Percentiles rank a stretch among this genome's conserved stretches.
Conservation (phyloP, 2,329 filamentous ascomycete species). For the Fusarium stilboides region DNA sequence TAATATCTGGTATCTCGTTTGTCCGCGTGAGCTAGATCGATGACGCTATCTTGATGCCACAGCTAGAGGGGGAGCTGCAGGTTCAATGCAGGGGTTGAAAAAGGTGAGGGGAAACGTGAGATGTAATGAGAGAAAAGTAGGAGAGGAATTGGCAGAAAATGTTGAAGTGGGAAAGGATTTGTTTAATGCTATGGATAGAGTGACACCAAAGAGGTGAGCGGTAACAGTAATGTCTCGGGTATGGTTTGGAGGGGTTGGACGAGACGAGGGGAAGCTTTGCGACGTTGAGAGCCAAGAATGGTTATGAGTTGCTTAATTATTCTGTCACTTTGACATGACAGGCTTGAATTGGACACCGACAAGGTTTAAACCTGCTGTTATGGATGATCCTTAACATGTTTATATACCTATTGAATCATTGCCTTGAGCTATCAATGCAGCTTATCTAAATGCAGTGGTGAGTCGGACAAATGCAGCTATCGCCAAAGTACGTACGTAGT, state of each 20-base stretch:
- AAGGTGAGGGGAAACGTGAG: conserved; percentile 14
- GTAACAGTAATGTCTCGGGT: conserved; percentile 34
- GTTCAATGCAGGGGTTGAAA: conserved; percentile 30
- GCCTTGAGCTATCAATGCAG: background rate
- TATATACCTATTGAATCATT: background rate
- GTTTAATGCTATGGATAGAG: conserved; percentile 19
- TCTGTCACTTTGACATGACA: background rate
- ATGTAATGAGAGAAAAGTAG: background rate
- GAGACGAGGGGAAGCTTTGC: conserved; percentile 10
- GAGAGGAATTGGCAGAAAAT: background rate
- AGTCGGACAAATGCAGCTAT: background rate
- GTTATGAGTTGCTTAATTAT: conserved; percentile 10
- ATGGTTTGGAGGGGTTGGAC: conserved; percentile 28
- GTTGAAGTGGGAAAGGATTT: conserved; percentile 1
- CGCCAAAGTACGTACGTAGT: background rate
- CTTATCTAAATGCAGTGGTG: background rate
- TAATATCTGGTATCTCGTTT: conserved; percentile 22
- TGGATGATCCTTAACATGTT: background rate
- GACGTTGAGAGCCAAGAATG: conserved; percentile 3
- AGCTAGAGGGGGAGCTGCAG: conserved; percentile 27
- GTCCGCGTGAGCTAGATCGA: conserved; percentile 36
- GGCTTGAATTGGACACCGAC: background rate
- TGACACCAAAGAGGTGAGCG: conserved; percentile 15
- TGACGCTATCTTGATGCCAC: conserved; percentile 44
- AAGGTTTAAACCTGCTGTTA: conserved; percentile 3